Evolutionary conservation across 2,329 filamentous ascomycete species (phyloP), one percentile per base, ranked within the genome.

Genomic region (Leptodontidium sp.): DNA sequence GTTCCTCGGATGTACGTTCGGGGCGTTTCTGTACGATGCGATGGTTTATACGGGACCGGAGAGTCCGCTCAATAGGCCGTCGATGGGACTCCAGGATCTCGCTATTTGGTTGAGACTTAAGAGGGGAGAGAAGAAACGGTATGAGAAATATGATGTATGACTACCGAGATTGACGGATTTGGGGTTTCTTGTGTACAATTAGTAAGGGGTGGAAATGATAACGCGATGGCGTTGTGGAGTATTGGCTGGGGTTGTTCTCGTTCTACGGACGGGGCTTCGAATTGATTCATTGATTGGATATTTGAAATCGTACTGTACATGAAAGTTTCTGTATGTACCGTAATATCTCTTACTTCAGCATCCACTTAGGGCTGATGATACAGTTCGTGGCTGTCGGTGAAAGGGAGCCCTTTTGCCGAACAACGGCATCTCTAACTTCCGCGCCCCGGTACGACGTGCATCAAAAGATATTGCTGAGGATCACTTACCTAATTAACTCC

Each of bases 31-130:
- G 29, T 92, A 92, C 76, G 90, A 92, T 77, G 76, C 87, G 1
- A 87, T 92, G 77, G 81, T 93, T 49, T 93, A 89, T 77, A 91
- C 88, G 0, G 91, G 91, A 8, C 79, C 71, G 4, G 80, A 90
- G n/a, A 91, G 86, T 72, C 90, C 90, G 0, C 83, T 93, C 72
- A 93, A 93, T 79, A 88, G 84, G 0, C 89, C 89, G 0, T 89
- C 83, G 80, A 78, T 91, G 75, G 90, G 90, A 0, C 75, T 93
- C n/a, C 84, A 84, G 73, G 81, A 86, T 32, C 74, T 90, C 17
- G 40, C 81, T 17, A 53, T 24, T 14, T 67, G 65, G 26, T 50
- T 66, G 4, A 71, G 43, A 24, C 26, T 58, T 11, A 59, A 67
- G 63, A 43, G 59, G 32, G 67, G 68, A 40, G 59, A 67, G 65